Evolutionary conservation across 306 rosid species (phyloP).

Genomic region (Cyclanthera cordifolia): DNA sequence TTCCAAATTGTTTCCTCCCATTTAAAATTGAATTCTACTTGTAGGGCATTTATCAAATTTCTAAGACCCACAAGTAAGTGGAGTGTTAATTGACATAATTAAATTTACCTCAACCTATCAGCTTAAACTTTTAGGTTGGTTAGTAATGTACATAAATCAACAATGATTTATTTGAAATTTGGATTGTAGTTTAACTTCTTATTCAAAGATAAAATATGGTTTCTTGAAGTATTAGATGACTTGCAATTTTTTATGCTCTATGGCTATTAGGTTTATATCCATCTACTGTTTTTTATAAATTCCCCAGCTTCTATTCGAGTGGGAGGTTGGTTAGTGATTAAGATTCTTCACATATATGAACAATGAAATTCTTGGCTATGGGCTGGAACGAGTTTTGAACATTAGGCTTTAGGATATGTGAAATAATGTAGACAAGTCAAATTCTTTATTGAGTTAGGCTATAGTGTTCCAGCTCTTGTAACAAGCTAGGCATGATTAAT

Average conservation of each 20-base stretch:
- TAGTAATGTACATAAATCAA: no score
- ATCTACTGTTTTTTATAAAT: background rate
- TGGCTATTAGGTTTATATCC: background rate
- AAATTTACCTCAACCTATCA: no score
- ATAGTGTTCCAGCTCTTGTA: background rate
- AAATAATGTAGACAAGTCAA: background rate
- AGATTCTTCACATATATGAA: background rate
- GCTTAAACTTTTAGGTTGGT: no score
- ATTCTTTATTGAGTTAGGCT: background rate
- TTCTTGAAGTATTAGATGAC: background rate
- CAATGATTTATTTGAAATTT: background rate
- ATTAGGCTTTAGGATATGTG: background rate
- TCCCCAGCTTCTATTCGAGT: background rate
- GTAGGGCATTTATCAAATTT: no score
- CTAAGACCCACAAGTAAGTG: no score
- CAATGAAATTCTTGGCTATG: background rate
- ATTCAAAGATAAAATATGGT: background rate
- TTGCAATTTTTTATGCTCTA: background rate
- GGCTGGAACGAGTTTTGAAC: background rate
- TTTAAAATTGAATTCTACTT: no score
- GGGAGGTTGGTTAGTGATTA: background rate
- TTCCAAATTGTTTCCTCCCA: no score
- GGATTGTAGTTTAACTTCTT: background rate
- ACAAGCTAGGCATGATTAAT: background rate
- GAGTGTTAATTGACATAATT: no score